A percentile compares a stretch with the other conserved stretches of the same genome.
These are phyloP conservation scores for Petunia axillaris DNA, from an alignment of 257 asterid species.

Conservation along the genomic window DNA sequence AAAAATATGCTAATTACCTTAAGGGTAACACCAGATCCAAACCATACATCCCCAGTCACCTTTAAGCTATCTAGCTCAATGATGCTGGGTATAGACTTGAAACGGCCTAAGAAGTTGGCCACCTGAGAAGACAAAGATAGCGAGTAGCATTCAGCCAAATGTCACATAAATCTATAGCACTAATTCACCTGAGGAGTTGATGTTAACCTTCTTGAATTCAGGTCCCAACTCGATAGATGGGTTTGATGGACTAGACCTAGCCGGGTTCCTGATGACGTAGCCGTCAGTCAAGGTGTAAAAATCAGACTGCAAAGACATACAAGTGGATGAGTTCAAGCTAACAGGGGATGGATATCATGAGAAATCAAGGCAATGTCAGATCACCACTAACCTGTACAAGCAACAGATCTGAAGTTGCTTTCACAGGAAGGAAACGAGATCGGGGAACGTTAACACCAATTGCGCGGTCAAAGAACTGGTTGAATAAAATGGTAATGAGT, in stretches of 20 bases:
- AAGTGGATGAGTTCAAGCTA: conserved; percentile 27
- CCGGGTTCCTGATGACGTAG: conserved; percentile 75
- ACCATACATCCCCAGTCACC: conserved; percentile 91
- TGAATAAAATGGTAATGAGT: not conserved
- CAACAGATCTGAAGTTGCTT: conserved; percentile 94
- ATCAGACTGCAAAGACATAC: conserved; percentile 74
- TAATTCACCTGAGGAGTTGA: conserved; percentile 20
- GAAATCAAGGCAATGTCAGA: not conserved
- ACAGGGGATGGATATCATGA: not conserved
- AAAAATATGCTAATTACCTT: conserved; percentile 53
- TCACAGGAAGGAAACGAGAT: conserved; percentile 97
- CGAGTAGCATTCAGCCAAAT: conserved; percentile 23
- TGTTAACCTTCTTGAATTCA: conserved; percentile 89
- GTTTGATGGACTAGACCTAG: conserved; percentile 77
- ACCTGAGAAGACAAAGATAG: conserved; percentile 48
- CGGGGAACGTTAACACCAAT: conserved; percentile 97
- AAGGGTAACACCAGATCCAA: conserved; percentile 71
- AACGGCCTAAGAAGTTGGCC: conserved; percentile 76
- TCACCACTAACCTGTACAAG: conserved; percentile 79
- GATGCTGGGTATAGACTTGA: conserved; percentile 97
- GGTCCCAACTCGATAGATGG: conserved; percentile 96
- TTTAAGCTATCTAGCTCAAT: conserved; percentile 84
- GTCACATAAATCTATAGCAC: not conserved
- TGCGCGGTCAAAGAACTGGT: conserved; percentile 88
- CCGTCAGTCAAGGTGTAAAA: conserved; percentile 90